Conservation (phyloP, 2,329 filamentous ascomycete species). For the Aspergillus sp. region DNA sequence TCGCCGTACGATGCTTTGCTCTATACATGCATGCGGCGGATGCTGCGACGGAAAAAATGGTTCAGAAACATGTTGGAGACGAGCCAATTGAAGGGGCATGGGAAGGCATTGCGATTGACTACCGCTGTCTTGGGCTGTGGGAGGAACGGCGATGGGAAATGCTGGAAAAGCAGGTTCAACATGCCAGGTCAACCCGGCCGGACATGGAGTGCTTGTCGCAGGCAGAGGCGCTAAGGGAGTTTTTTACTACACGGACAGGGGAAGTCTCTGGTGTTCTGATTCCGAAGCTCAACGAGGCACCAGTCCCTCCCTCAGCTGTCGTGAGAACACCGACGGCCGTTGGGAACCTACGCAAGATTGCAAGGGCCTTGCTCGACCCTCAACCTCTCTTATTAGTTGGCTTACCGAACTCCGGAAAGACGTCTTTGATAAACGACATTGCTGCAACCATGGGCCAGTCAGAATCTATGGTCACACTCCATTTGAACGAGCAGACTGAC, state of each 20-base stretch:
- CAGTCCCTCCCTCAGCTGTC: constrained; percentile 46
- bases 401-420: constrained; percentile 82
- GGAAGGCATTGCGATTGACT: constrained; percentile 72
- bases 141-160: constrained; percentile 53
- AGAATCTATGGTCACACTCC: constrained; percentile 80
- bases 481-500: constrained; percentile 97
- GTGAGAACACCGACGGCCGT: constrained; percentile 67
- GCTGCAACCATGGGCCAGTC: constrained; percentile 73
- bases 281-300: constrained; percentile 49
- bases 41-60: constrained; percentile 64
- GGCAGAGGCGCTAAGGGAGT: constrained; percentile 22
- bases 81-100: constrained; percentile 61
- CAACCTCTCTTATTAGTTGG: constrained; percentile 77
- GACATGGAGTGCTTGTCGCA: constrained; percentile 15
- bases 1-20: constrained; percentile 75
- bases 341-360: constrained; percentile 64
- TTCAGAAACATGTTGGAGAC: constrained; percentile 58
- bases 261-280: constrained; percentile 62
- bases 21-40: constrained; percentile 75
- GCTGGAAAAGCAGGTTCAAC: constrained; percentile 22
- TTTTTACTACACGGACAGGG: constrained; percentile 55
- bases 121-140: constrained; percentile 62
- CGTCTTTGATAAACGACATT: constrained; percentile 72
- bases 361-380: constrained; percentile 57
- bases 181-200: constrained; percentile 17